Evolutionary conservation across 2,329 filamentous ascomycete species (phyloP).

Genomic region (Chrysoporthe puriensis): DNA sequence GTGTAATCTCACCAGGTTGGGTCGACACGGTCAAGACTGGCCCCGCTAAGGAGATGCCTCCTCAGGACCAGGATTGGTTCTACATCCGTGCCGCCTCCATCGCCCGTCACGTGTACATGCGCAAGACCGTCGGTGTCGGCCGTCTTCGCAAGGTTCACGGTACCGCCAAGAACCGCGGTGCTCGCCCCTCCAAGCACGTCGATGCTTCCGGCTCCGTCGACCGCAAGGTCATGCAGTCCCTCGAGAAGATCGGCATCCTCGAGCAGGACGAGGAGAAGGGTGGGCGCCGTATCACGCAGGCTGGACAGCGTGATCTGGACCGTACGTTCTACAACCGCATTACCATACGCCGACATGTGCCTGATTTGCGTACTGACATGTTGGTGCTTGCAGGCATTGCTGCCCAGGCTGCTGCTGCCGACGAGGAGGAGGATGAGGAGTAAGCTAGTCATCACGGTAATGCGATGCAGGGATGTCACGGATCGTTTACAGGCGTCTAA

Average conservation of each 20-base stretch:
- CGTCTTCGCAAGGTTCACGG: conserved; percentile 97
- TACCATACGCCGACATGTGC: no score
- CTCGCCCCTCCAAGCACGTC: conserved; percentile 89
- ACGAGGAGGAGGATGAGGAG: conserved; percentile 71
- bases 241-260: conserved; percentile 99
- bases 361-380: background rate
- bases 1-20: conserved; percentile 68
- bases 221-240: conserved; percentile 94
- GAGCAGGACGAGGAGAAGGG: conserved; percentile 99
- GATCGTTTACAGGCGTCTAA: conserved; percentile 29
- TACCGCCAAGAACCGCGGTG: conserved; percentile 94
- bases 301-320: conserved; percentile 98
- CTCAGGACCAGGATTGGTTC: conserved; percentile 98
- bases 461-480: conserved; percentile 19
- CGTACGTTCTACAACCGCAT: conserved; percentile 50
- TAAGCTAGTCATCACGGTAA: conserved; percentile 46
- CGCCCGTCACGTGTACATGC: conserved; percentile 97
- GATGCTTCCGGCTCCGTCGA: conserved; percentile 94
- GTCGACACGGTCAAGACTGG: conserved; percentile 99
- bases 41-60: conserved; percentile 93
- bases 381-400: conserved; percentile 62
- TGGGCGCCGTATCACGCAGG: conserved; percentile 96
- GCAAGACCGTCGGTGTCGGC: conserved; percentile 99
- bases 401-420: conserved; percentile 76
- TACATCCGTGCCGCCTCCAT: conserved; percentile 89